Evolutionary conservation across 1,139 yeast species (phyloP).

Genomic region (Saccharomyces pastorianus): DNA sequence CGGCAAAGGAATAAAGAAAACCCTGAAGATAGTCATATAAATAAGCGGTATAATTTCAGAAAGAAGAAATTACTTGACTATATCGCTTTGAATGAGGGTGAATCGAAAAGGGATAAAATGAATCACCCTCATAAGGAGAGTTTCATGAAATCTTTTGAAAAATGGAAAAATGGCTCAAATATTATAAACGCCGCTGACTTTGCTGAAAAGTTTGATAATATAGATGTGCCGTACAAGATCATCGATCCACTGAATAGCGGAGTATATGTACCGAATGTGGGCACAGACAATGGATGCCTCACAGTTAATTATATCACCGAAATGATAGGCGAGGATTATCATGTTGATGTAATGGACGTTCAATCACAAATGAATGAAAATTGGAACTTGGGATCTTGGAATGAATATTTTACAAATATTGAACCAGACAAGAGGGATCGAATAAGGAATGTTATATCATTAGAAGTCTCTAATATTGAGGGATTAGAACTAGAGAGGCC

Average conservation of each 20-base stretch:
- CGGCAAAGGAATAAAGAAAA: slow-evolving; percentile 4
- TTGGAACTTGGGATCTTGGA: slow-evolving; percentile 72
- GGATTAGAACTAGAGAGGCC: slow-evolving; percentile 53
- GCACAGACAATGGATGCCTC: slow-evolving; percentile 7
- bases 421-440: slow-evolving; percentile 44
- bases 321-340: slow-evolving; percentile 53
- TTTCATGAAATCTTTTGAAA: slow-evolving; percentile 21
- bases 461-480: slow-evolving; percentile 60
- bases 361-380: slow-evolving; percentile 59
- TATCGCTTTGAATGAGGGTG: slow-evolving; percentile 73
- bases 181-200: slow-evolving; percentile 33
- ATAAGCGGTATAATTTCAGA: slow-evolving; percentile 16
- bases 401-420: slow-evolving; percentile 52
- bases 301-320: slow-evolving; percentile 44
- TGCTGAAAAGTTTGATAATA: slow-evolving; percentile 33
- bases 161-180: slow-evolving; percentile 15
- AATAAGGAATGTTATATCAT: slow-evolving; percentile 69
- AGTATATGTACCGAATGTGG: slow-evolving; percentile 40
- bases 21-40: not conserved
- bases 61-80: slow-evolving; percentile 55
- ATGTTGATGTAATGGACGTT: slow-evolving; percentile 85
- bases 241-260: slow-evolving; percentile 29
- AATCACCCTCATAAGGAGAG: slow-evolving; percentile 53
- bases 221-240: slow-evolving; percentile 36
- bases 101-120: slow-evolving; percentile 48